Base-by-base conservation (phyloP, 768 basidiomycete genomes). In the Boletus pseudo-olivaceus region DNA sequence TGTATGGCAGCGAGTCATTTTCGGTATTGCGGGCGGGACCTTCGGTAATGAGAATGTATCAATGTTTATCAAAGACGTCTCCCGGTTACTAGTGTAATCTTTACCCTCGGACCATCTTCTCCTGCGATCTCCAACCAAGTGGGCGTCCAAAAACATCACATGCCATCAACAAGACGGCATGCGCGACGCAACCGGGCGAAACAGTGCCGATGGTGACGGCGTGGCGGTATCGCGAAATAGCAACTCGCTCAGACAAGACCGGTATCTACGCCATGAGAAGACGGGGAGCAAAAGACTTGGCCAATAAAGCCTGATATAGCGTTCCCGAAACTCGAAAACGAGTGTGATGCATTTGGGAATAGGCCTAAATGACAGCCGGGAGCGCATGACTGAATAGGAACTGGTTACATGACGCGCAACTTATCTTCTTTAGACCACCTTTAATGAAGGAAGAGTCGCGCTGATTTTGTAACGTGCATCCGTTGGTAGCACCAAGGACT, bases 231-330 rank as follows among this genome's bases (percentile, higher is more conserved):
- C 20, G 15, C 47, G 8, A 51, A 51, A 51, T 9, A 26, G 37
- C 17, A 39, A 27, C 38, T 33, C 14, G 15, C 15, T 33, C 17
- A 30, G 11, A 29, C 47, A 17, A 51, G 33, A 37, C 8, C 26
- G 26, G 47, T 35, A 29, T 42, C 39, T n/a, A 38, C 23, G 29
- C 52, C 30, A 49, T 9, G 27, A 12, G 20, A 32, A 33, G 30
- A 33, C 39, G 53, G 41, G 27, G 32, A 43, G n/a, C 26, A 15
- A 11, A 32, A 10, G 19, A 26, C 34, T 2, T 19, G 10, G 43
- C 9, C n/a, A 39, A 57, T 58, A 53, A 42, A 47, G 10, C 57
- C 57, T 19, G 49, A 34, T 57, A 37, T n/a, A 43, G 43, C 35
- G 47, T 27, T 9, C 48, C 40, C 7, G 33, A 26, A 26, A n/a